Conservation (phyloP, 129 eudicot genomes). For the Glebionis coronaria region DNA sequence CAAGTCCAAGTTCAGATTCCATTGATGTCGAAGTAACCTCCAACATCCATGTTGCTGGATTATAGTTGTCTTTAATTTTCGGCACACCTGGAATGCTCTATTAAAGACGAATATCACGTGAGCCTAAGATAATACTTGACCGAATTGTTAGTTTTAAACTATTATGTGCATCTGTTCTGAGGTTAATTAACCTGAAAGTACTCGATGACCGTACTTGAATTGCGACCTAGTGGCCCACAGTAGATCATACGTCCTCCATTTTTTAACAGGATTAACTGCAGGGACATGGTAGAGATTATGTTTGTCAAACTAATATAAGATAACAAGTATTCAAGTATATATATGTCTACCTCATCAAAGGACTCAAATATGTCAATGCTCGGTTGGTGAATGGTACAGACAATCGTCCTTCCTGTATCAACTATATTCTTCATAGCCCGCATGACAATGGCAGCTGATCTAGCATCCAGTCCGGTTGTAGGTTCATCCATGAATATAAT, state of each 20-base stretch:
- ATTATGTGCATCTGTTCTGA: not conserved
- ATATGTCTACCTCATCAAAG: constrained; percentile 50
- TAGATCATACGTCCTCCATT: constrained; percentile 67
- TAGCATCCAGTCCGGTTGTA: constrained; percentile 43
- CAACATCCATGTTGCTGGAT: constrained; percentile 73
- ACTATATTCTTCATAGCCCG: constrained; percentile 37
- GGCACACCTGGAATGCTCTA: constrained; percentile 51
- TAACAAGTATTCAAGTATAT: not conserved
- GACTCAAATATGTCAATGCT: constrained; percentile 48
- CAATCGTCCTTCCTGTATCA: constrained; percentile 40
- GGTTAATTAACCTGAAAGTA: constrained; percentile 49
- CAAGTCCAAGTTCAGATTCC: constrained; percentile 57
- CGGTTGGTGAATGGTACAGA: constrained; percentile 46
- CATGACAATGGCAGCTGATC: constrained; percentile 47
- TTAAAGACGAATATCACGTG: not conserved
- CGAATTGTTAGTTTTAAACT: constrained; percentile 2
- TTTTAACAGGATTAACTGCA: constrained; percentile 63
- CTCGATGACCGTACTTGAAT: constrained; percentile 47
- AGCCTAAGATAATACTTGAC: not conserved
- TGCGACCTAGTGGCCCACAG: constrained; percentile 51
- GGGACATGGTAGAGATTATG: not conserved
- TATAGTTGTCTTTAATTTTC: constrained; percentile 46
- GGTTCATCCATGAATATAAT: constrained; percentile 48
- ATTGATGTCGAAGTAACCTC: constrained; percentile 60
- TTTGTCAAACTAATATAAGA: not conserved